Evolutionary conservation across 1,139 yeast genomes (phyloP).

Genomic region (Geotrichum reessii): DNA sequence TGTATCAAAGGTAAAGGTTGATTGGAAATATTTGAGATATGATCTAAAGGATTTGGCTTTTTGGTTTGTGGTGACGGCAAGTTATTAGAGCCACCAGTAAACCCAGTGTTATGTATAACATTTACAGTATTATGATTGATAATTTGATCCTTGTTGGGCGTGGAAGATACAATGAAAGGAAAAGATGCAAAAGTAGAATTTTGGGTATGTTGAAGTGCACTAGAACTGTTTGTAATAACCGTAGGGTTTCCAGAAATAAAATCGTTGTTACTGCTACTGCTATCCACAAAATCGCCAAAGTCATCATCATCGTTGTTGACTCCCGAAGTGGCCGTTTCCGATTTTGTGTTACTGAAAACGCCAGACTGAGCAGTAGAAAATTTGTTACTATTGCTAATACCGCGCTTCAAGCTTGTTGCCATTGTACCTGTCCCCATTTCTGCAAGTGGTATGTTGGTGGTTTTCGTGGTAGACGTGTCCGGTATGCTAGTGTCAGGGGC

Average conservation of each 20-base stretch:
- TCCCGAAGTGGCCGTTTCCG: not conserved
- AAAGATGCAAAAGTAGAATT: not conserved
- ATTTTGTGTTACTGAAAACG: not conserved
- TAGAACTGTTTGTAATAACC: not conserved
- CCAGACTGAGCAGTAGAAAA: not conserved
- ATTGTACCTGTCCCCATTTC: not conserved
- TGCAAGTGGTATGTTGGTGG: not conserved
- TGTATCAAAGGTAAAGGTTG: no score
- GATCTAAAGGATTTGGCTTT: no score
- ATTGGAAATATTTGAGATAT: no score
- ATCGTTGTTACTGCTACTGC: not conserved
- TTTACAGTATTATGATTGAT: no score
- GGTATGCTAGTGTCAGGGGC: not conserved
- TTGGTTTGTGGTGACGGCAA: no score
- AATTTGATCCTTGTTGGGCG: not conserved
- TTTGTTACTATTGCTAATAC: not conserved
- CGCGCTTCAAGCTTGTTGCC: not conserved
- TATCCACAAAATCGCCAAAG: slow-evolving; percentile 26
- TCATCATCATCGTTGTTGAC: slow-evolving; percentile 21
- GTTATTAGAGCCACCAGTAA: no score
- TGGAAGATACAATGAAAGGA: not conserved
- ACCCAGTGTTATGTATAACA: no score
- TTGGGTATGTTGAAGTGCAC: not conserved
- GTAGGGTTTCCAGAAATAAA: not conserved
- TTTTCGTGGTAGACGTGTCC: not conserved